phyloP scores from a whole-genome alignment of 176 grass and related monocot genomes.

The Cenchrus americanus region DNA sequence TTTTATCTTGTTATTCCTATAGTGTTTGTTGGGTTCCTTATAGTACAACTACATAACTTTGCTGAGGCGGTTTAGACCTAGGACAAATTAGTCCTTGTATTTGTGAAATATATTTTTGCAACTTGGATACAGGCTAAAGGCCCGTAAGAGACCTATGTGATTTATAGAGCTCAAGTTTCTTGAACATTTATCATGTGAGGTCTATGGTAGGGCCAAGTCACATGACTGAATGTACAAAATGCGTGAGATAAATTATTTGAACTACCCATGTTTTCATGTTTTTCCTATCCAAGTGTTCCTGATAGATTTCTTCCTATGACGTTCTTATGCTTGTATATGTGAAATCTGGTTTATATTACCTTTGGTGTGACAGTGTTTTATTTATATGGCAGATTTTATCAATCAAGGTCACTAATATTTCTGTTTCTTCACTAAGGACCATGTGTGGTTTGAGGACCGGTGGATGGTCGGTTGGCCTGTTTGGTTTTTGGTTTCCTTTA shows the following conservation, averaged over 20 bases:
- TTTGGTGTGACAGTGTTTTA: not conserved
- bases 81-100: not conserved
- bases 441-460: no score
- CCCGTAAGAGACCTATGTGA: not conserved
- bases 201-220: not conserved
- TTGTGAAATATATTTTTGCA: not conserved
- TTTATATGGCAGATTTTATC: not conserved
- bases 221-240: slow-evolving; percentile 3
- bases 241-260: slow-evolving; percentile 12
- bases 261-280: not conserved
- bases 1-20: not conserved
- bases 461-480: no score
- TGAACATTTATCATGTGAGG: not conserved
- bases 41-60: not conserved
- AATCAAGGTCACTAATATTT: slow-evolving; percentile 24
- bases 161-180: not conserved
- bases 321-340: slow-evolving; percentile 18
- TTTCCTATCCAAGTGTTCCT: not conserved
- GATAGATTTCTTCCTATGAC: not conserved
- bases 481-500: slow-evolving; percentile 21
- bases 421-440: slow-evolving; percentile 14
- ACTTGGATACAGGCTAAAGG: not conserved
- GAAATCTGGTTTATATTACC: not conserved
- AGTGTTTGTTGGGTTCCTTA: not conserved
- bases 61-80: slow-evolving; percentile 7